Base-by-base conservation (phyloP, 129 eudicot genomes). In the Logfia minima region DNA sequence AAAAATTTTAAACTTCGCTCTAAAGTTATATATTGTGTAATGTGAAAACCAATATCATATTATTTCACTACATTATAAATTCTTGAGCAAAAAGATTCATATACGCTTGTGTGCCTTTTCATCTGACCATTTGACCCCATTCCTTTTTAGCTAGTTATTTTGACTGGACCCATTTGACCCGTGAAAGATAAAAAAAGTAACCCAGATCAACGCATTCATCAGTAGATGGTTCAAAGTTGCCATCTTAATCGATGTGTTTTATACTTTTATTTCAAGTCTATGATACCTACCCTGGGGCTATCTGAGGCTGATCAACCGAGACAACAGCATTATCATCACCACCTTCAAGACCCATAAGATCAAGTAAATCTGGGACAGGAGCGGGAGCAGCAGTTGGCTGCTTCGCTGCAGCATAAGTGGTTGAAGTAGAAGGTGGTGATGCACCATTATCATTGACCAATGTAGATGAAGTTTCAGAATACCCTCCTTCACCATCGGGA, bases 331-430 rank as follows among this genome's bases (percentile, higher is more conserved):
- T 87, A 62, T 87, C 91, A 66, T 81, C 83, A 76, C 85, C 82
- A 29, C 83, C 79, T n/a, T 80, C 86, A 22, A 83, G 86, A 39
- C 86, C 83, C 80, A 92, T 92, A 75, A 94, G 83, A 80, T 94
- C 99, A 62, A 94, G 97, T 52, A 94, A 77, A 91, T 94, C 99
- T 19, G 99, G 97, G 51, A 91, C 87, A 13, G 96, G 91, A 52
- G 90, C 59, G 60, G 88, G 91, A 52, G 90, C 59, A 71, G 88
- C 81, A 69, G 85, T 66, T 23, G 89, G 86, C 75, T 73, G 87
- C 77, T 81, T 82, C 43, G 82, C 87, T 16, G 85, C 86, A 52
- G 84, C 81, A 43, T 75, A 21, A 23, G 87, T 66, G 76, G 86
- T 68, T 72, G 92, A 75, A 65, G 87, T 77, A 53, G 86, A 86